phyloP scores from a whole-genome alignment of 108 stramenopile genomes.

The Nitzschia sp. region DNA sequence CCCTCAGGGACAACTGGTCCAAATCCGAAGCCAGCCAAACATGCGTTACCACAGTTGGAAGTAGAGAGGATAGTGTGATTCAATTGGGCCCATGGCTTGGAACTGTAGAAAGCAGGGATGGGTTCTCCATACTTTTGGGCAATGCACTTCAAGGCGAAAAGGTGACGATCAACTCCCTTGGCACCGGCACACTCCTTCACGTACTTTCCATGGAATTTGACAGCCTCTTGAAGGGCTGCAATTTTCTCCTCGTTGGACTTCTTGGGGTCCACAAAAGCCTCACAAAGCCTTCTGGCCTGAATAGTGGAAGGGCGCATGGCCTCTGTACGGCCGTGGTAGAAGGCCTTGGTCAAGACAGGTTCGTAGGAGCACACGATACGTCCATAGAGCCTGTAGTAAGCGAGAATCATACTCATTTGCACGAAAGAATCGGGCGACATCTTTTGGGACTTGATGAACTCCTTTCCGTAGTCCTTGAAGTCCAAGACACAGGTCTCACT shows the following conservation, averaged over 20 bases:
- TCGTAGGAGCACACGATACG: constrained; percentile 78
- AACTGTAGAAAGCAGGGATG: constrained; percentile 71
- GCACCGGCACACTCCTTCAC: constrained; percentile 69
- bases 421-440: constrained; percentile 84
- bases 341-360: constrained; percentile 78
- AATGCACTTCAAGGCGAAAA: constrained; percentile 81
- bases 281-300: constrained; percentile 57
- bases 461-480: constrained; percentile 74
- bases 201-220: constrained; percentile 56
- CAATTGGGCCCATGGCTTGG: constrained; percentile 60
- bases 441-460: constrained; percentile 69
- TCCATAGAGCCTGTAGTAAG: constrained; percentile 81
- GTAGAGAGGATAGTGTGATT: constrained; percentile 85
- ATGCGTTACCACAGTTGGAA: constrained; percentile 88
- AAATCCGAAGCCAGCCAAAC: constrained; percentile 79
- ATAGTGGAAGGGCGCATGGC: constrained; percentile 80
- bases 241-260: constrained; percentile 49
- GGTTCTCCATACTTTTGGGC: constrained; percentile 60
- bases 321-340: constrained; percentile 87
- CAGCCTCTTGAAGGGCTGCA: constrained; percentile 55
- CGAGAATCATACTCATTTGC: constrained; percentile 77
- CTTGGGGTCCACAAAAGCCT: constrained; percentile 18
- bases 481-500: constrained; percentile 74
- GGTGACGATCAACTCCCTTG: constrained; percentile 77
- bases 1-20: constrained; percentile 78